Evolutionary conservation across 2,329 filamentous ascomycete genomes (phyloP), one percentile per base, ranked within the genome.

Genomic region (Hymenoscyphus salicellus): DNA sequence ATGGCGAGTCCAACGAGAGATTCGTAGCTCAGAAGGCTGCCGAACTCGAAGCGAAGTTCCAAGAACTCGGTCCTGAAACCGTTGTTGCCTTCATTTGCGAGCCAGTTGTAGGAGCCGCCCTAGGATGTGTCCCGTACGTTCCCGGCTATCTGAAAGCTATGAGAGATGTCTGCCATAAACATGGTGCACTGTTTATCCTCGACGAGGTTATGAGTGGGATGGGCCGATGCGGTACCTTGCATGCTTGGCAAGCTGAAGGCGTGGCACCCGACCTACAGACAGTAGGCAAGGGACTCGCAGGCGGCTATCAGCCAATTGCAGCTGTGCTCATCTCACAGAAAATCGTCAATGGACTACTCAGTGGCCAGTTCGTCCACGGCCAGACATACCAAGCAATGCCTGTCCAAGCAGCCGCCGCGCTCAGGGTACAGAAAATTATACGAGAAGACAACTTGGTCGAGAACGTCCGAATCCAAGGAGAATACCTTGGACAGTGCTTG

Each of bases 131-230:
- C 0, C 83, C 87, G 0, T 79, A 88, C 0, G 81, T 88, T 0
- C 78, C 80, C 0, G 90, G 89, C 0, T 95, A 95, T 69, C 86
- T 93, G 59, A 77, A 80, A 60, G 89, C 88, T 0, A 85, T 94
- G 76, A 84, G 84, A 71, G 78, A 79, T 1, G 79, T 95, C 1
- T 95, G 91, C 74, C 83, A 89, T 61, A 85, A 84, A 66, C 81
- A 94, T 72, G 90, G 89, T 0, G 86, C 88, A 0, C 82, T 95
- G 0, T 79, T 95, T n/a, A 88, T 94, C 56, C 77, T 94, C 0
- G 92, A 95, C 71, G 91, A 94, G 72, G 79, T 89, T 63, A 89
- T 89, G 86, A 83, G 80, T 66, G 84, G 84, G 5, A 81, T 82
- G 77, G 84, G 84, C 10, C 78, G 84, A 1, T 78, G 77, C 3